These are phyloP conservation scores for Graphiopsis chlorocephala DNA, from an alignment of 2,329 filamentous ascomycete species.

Conservation along the genomic window DNA sequence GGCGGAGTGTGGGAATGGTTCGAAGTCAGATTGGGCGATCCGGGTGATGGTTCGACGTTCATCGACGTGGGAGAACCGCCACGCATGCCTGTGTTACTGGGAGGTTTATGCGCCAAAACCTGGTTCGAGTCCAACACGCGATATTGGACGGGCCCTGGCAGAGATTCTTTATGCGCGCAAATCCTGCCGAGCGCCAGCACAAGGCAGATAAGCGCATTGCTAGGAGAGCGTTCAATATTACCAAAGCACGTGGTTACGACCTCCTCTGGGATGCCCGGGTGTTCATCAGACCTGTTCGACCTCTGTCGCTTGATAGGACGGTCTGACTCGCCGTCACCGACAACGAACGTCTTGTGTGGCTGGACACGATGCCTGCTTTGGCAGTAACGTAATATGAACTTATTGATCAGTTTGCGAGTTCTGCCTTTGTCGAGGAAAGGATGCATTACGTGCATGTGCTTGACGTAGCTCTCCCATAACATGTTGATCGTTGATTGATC, in stretches of 20 bases:
- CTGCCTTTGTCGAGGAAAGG: conserved; percentile 59
- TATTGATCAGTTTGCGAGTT: conserved; percentile 51
- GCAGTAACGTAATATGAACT: conserved; percentile 51
- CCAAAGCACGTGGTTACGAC: conserved; percentile 3
- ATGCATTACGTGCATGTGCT: conserved; percentile 62
- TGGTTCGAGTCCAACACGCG: conserved; percentile 37
- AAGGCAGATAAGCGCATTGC: conserved; percentile 76
- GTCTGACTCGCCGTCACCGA: conserved; percentile 25
- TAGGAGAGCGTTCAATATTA: conserved; percentile 61
- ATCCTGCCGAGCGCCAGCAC: conserved; percentile 89
- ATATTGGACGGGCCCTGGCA: conserved; percentile 58
- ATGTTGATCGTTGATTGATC: conserved; percentile 50
- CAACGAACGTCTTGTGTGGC: conserved; percentile 22
- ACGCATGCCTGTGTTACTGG: conserved; percentile 21
- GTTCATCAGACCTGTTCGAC: conserved; percentile 27
- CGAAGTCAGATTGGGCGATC: conserved; percentile 38
- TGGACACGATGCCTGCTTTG: conserved; percentile 16
- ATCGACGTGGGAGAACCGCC: conserved; percentile 29
- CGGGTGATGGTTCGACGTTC: conserved; percentile 37
- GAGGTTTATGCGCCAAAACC: conserved; percentile 33
- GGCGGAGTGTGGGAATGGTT: conserved; percentile 31
- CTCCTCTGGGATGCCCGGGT: conserved; percentile 6
- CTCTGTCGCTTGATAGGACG: conserved; percentile 32
- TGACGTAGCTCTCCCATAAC: conserved; percentile 56
- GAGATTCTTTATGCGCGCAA: conserved; percentile 53